Conservation (phyloP, 78 protist genomes). For the Paratrimastix pyriformis region DNA sequence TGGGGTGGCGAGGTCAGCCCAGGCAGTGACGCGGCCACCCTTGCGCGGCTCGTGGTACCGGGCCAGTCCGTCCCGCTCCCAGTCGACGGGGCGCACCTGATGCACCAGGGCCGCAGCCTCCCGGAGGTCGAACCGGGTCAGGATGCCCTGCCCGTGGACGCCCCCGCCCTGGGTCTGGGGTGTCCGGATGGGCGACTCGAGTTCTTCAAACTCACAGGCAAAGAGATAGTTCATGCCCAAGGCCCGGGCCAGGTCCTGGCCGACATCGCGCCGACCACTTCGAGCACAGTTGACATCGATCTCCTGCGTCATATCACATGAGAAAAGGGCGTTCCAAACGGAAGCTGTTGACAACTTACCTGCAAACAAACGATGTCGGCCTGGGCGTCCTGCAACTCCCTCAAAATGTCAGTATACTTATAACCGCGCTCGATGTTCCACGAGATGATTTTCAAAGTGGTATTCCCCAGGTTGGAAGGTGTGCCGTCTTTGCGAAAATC, state of each 20-base stretch:
- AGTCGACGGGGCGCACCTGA: neutral
- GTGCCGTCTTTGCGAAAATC: too few relatives aligned
- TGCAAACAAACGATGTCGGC: neutral
- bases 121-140: neutral
- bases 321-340: too few relatives aligned
- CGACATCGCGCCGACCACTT: neutral
- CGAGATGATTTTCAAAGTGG: too few relatives aligned
- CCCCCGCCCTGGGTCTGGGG: neutral
- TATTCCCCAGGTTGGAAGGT: too few relatives aligned
- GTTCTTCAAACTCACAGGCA: neutral
- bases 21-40: neutral
- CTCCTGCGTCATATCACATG: too few relatives aligned
- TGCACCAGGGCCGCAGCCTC: neutral
- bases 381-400: neutral
- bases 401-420: neutral
- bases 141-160: slow-evolving; percentile 6
- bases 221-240: neutral
- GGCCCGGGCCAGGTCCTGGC: neutral
- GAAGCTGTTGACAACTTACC: too few relatives aligned
- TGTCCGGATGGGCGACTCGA: neutral
- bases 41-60: neutral
- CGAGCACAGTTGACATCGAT: neutral
- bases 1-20: neutral
- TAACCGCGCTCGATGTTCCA: slow-evolving; percentile 18
- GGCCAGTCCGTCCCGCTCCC: neutral